Conservation (phyloP, 768 basidiomycete species). For the Leccinum obscurum region DNA sequence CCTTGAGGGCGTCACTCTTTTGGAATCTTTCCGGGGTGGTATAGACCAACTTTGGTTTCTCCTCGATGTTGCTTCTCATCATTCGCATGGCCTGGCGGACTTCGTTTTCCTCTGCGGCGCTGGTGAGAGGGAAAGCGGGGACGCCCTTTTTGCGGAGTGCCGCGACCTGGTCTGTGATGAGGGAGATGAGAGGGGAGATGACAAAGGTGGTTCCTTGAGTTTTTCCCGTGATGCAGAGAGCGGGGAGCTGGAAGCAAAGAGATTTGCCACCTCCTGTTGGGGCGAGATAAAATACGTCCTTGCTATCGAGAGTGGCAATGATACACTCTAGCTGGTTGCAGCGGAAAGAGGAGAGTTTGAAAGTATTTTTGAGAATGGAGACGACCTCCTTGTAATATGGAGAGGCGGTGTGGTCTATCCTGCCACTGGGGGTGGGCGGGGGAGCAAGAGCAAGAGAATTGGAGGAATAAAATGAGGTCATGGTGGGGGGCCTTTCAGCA, state of each 20-base stretch:
- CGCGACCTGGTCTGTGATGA: conserved; percentile 89
- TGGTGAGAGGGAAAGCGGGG: conserved; percentile 68
- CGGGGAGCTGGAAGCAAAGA: conserved; percentile 88
- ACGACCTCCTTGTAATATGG: conserved; percentile 34
- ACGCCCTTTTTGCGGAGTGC: conserved; percentile 64
- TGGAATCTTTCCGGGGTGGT: conserved; percentile 90
- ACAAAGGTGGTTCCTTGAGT: conserved; percentile 87
- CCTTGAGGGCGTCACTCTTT: conserved; percentile 55
- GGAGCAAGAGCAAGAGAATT: background rate
- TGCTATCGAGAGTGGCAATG: conserved; percentile 71
- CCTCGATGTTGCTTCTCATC: conserved; percentile 38
- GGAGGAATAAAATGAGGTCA: conserved; percentile 11
- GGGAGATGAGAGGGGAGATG: conserved; percentile 81
- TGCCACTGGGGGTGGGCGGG: background rate
- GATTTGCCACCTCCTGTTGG: conserved; percentile 95
- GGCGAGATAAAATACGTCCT: conserved; percentile 93
- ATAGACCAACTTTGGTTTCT: conserved; percentile 73
- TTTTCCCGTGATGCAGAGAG: conserved; percentile 68
- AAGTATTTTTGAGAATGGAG: conserved; percentile 40
- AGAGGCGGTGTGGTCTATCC: conserved; percentile 34
- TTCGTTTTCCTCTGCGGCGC: conserved; percentile 44
- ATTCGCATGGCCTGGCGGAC: conserved; percentile 43
- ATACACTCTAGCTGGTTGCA: conserved; percentile 87
- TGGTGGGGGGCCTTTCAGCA: conserved; percentile 10
- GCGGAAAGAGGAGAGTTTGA: conserved; percentile 70